Evolutionary conservation across 2,329 filamentous ascomycete genomes (phyloP).

Genomic region (Exophiala phaeomuriformis): DNA sequence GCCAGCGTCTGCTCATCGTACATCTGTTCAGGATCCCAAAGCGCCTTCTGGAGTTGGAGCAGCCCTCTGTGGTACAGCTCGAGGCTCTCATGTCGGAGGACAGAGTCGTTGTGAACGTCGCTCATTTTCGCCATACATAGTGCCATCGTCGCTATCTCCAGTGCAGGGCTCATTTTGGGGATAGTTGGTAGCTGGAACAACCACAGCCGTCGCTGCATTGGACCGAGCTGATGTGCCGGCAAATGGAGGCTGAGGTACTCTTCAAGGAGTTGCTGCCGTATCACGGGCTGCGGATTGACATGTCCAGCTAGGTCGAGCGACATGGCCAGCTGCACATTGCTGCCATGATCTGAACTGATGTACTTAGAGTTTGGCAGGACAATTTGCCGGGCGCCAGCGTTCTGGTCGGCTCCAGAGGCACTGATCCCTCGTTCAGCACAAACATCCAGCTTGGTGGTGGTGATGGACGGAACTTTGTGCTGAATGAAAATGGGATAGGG

Average conservation of each 20-base stretch:
- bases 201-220: constrained; percentile 26
- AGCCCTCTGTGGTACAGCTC: constrained; percentile 33
- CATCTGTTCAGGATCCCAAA: constrained; percentile 30
- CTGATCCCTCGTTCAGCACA: too few species aligned
- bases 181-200: constrained; percentile 28
- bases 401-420: too few species aligned
- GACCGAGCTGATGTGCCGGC: constrained; percentile 11
- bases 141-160: constrained; percentile 30
- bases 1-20: constrained; percentile 33
- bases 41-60: constrained; percentile 32
- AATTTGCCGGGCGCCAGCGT: too few species aligned
- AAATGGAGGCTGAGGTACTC: constrained; percentile 28
- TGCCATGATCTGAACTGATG: neutral
- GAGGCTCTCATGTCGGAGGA: constrained; percentile 27
- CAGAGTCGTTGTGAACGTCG: constrained; percentile 21
- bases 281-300: constrained; percentile 11
- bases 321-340: neutral
- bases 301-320: constrained; percentile 1
- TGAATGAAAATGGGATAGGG: constrained; percentile 29
- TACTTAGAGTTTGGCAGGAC: too few species aligned
- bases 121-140: constrained; percentile 30
- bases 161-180: constrained; percentile 25
- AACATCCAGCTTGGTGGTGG: neutral
- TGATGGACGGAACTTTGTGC: constrained; percentile 17
- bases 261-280: constrained; percentile 30